A percentile compares a stretch with the other conserved stretches of the same genome.
These are phyloP conservation scores for Amylocarpus encephaloides DNA, from an alignment of 2,329 filamentous ascomycete species.

Conservation along the genomic window DNA sequence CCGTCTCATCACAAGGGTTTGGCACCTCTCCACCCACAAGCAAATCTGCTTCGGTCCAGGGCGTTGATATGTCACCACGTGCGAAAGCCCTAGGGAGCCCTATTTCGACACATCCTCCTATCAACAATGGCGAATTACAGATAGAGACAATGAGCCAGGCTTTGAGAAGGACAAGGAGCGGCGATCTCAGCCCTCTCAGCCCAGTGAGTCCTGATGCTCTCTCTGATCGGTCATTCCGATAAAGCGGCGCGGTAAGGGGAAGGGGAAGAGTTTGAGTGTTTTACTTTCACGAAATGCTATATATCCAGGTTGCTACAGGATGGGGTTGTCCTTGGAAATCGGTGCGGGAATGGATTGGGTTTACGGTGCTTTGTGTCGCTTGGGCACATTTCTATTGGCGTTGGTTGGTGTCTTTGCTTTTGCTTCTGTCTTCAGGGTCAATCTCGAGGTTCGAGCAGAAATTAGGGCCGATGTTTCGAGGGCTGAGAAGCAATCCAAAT, in stretches of 20 bases:
- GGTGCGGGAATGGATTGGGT: conserved; percentile 11
- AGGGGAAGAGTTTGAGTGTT: conserved; percentile 8
- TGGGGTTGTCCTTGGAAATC: conserved; percentile 12
- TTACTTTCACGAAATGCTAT: conserved; percentile 20
- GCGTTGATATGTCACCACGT: conserved; percentile 62
- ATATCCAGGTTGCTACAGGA: conserved; percentile 21
- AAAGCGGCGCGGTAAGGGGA: conserved; percentile 4
- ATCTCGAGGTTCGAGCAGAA: not conserved
- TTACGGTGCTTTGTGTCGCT: conserved; percentile 12
- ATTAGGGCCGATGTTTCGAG: conserved; percentile 13
- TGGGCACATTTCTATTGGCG: conserved; percentile 10
- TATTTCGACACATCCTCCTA: conserved; percentile 46
- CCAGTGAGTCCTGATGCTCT: conserved; percentile 41
- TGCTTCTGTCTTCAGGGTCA: conserved; percentile 5
- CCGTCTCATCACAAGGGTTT: conserved; percentile 63
- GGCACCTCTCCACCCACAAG: conserved; percentile 70
- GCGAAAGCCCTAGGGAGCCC: conserved; percentile 56
- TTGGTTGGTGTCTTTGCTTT: conserved; percentile 12
- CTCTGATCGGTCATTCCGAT: conserved; percentile 26
- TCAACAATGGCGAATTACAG: conserved; percentile 63
- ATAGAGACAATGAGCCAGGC: conserved; percentile 95
- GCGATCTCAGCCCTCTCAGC: conserved; percentile 63
- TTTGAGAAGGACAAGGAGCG: conserved; percentile 75
- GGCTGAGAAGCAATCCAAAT: conserved; percentile 8
- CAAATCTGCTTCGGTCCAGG: conserved; percentile 67